A percentile compares a stretch with the other conserved stretches of the same genome.
Evolutionary conservation across 1,284 basidiomycete species (phyloP).

Genomic region (Fistulinella cinereoalba): DNA sequence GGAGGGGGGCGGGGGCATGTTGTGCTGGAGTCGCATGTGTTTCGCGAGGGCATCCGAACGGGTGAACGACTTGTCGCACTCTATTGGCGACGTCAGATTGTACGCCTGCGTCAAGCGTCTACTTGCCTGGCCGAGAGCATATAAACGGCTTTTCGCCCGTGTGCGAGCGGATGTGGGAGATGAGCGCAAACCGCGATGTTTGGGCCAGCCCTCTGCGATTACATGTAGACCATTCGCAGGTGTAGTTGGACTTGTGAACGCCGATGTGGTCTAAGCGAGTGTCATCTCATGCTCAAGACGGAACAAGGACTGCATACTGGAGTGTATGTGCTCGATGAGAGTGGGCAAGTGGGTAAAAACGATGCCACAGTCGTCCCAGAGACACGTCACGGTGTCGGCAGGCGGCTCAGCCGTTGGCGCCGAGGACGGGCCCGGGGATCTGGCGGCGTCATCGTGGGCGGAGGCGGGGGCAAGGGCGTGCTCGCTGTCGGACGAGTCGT

Average conservation of each 20-base stretch:
- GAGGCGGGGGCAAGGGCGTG: slow-evolving; percentile 1
- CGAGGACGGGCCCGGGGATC: slow-evolving; percentile 30
- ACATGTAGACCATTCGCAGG: slow-evolving; percentile 87
- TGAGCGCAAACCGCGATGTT: slow-evolving; percentile 83
- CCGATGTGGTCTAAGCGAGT: slow-evolving; percentile 71
- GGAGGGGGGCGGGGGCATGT: slow-evolving; percentile 68
- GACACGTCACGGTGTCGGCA: slow-evolving; percentile 59
- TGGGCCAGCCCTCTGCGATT: slow-evolving; percentile 75
- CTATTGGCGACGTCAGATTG: slow-evolving; percentile 36
- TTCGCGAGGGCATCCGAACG: slow-evolving; percentile 89
- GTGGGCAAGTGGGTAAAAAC: slow-evolving; percentile 68
- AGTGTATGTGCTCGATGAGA: slow-evolving; percentile 77
- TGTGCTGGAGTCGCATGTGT: slow-evolving; percentile 87
- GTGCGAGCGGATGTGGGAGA: slow-evolving; percentile 85
- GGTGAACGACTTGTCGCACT: slow-evolving; percentile 92
- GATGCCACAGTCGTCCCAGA: slow-evolving; percentile 75
- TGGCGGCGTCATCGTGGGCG: slow-evolving; percentile 14
- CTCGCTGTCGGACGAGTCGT: slow-evolving; percentile 28
- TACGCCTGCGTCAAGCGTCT: neutral
- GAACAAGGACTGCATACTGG: slow-evolving; percentile 46
- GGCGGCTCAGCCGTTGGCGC: slow-evolving; percentile 13
- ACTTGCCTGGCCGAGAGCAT: slow-evolving; percentile 74
- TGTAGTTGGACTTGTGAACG: slow-evolving; percentile 82
- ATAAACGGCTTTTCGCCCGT: slow-evolving; percentile 91
- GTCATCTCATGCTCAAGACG: neutral